phyloP scores from a whole-genome alignment of 2,329 filamentous ascomycete species.

The Claviceps sp. region DNA sequence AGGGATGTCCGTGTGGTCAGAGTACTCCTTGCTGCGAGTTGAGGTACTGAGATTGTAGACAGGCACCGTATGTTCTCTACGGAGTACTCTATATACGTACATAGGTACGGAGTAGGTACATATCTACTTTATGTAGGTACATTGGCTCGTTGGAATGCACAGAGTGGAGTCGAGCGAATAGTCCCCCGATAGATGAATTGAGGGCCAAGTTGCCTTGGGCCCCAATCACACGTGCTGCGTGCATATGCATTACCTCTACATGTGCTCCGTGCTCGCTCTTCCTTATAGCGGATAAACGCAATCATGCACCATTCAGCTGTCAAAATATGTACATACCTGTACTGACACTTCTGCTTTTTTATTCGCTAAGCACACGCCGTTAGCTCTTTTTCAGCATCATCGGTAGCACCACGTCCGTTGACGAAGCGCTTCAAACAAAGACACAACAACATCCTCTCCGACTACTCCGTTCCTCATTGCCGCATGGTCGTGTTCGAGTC shows the following conservation, averaged over 20 bases:
- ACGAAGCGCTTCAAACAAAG: background rate
- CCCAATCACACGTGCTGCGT: too few species aligned
- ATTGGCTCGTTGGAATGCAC: background rate
- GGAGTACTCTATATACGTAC: too few species aligned
- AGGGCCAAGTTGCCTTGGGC: too few species aligned
- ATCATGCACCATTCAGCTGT: background rate
- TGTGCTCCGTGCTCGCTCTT: background rate
- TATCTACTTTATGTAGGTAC: background rate
- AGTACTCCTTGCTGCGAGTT: too few species aligned
- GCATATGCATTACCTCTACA: too few species aligned
- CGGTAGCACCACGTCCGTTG: background rate
- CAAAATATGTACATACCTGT: background rate
- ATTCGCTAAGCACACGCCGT: background rate
- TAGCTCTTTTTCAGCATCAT: background rate
- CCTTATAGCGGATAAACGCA: background rate
- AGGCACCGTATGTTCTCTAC: too few species aligned
- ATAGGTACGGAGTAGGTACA: too few species aligned
- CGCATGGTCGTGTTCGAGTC: background rate
- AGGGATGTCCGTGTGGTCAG: constrained; percentile 4
- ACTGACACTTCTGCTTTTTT: background rate
- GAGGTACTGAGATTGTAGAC: too few species aligned
- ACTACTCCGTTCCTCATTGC: background rate
- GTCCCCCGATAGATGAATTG: background rate
- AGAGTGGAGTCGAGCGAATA: background rate
- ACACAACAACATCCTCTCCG: background rate